phyloP scores from a whole-genome alignment of 1,139 yeast species.

The Waltiozyma sp. region DNA sequence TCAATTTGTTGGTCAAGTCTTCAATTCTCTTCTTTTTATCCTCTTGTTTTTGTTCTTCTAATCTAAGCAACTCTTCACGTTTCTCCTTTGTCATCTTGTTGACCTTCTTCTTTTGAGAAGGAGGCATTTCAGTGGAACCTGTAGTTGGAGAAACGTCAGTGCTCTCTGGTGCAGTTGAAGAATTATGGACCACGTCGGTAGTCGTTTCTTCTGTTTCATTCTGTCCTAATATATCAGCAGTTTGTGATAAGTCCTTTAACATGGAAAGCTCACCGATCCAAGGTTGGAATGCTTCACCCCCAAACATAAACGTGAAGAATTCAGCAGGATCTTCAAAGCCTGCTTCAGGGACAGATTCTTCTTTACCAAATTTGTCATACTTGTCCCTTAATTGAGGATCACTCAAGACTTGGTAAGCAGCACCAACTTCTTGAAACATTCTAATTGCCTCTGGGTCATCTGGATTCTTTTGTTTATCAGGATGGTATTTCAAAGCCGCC shows the following conservation, averaged over 20 bases:
- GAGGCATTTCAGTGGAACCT: neutral
- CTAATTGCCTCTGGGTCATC: constrained; percentile 61
- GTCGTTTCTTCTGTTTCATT: constrained; percentile 13
- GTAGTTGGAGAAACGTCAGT: constrained; percentile 4
- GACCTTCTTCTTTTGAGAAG: constrained; percentile 5
- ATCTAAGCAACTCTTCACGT: constrained; percentile 40
- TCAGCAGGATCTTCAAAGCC: constrained; percentile 69
- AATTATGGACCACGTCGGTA: constrained; percentile 2
- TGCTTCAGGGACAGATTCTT: constrained; percentile 54
- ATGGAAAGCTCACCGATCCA: constrained; percentile 70
- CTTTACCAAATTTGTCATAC: constrained; percentile 58
- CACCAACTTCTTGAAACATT: constrained; percentile 60
- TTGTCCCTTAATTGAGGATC: constrained; percentile 49
- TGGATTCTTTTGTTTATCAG: constrained; percentile 74
- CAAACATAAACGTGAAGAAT: constrained; percentile 59
- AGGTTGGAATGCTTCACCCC: constrained; percentile 65
- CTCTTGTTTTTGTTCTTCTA: constrained; percentile 44
- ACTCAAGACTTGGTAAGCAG: constrained; percentile 58
- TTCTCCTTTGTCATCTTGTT: constrained; percentile 36
- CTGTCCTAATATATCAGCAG: constrained; percentile 38
- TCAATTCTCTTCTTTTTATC: constrained; percentile 45
- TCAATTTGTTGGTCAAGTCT: constrained; percentile 37
- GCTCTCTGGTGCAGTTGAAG: neutral
- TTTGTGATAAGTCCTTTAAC: constrained; percentile 46
- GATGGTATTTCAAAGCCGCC: constrained; percentile 82